Percentiles rank a stretch among this genome's conserved stretches.
phyloP scores from a whole-genome alignment of 1,139 yeast genomes.

The Candida tropicalis region DNA sequence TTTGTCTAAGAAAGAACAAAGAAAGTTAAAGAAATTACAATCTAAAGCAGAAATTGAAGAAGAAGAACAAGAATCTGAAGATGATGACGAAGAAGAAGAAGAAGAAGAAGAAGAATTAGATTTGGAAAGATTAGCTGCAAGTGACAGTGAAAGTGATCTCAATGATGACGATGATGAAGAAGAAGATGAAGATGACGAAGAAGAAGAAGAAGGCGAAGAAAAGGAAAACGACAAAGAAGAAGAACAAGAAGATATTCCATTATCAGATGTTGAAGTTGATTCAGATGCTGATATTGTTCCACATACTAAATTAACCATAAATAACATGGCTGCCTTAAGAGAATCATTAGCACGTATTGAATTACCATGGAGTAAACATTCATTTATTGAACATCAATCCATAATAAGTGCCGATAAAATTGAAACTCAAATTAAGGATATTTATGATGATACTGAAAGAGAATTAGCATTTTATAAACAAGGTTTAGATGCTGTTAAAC shows the following conservation, averaged over 20 bases:
- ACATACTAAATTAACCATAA: conserved; percentile 80
- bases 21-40: conserved; percentile 58
- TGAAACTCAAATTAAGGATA: conserved; percentile 75
- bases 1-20: conserved; percentile 65
- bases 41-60: conserved; percentile 24
- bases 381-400: conserved; percentile 84
- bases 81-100: conserved; percentile 25
- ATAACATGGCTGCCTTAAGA: conserved; percentile 69
- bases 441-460: conserved; percentile 90
- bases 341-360: conserved; percentile 69
- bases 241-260: conserved; percentile 66
- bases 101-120: conserved; percentile 46
- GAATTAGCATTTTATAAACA: conserved; percentile 79
- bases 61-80: conserved; percentile 29
- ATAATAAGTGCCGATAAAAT: conserved; percentile 62
- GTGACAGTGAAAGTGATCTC: conserved; percentile 43
- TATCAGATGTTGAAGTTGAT: conserved; percentile 79
- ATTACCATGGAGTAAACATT: conserved; percentile 69
- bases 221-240: conserved; percentile 46
- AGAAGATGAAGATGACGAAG: conserved; percentile 45
- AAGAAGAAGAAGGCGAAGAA: conserved; percentile 47
- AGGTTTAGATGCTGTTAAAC: conserved; percentile 80
- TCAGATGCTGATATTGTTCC: conserved; percentile 91
- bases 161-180: conserved; percentile 46
- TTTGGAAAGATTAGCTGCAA: conserved; percentile 59